Evolutionary conservation across 768 basidiomycete species (phyloP).

Genomic region (Podaxis sp.): DNA sequence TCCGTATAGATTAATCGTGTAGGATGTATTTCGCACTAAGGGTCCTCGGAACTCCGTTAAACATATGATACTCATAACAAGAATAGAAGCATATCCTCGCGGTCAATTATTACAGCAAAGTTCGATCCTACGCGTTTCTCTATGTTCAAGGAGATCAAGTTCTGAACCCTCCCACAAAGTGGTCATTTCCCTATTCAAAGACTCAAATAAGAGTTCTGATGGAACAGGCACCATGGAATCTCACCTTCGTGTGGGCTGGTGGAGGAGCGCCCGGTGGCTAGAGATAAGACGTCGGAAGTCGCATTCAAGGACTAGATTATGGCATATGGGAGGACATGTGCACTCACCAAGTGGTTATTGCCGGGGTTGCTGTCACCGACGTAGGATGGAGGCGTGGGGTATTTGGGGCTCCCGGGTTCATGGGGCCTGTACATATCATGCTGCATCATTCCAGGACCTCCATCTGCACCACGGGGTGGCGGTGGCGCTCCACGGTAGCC

Average conservation of each 20-base stretch:
- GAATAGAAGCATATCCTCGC: not conserved
- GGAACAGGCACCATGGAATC: not conserved
- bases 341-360: not conserved
- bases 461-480: not conserved
- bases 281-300: not conserved
- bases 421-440: not conserved
- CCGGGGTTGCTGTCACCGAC: not conserved
- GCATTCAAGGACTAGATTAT: not conserved
- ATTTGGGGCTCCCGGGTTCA: not conserved
- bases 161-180: conserved; percentile 4
- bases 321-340: not conserved
- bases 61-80: not conserved
- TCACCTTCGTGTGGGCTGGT: not conserved
- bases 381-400: not conserved
- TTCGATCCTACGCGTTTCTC: no score
- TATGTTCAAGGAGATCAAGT: not conserved
- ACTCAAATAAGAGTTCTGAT: not conserved
- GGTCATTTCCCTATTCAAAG: not conserved
- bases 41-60: not conserved
- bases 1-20: not conserved
- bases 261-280: not conserved
- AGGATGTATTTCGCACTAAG: not conserved
- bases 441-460: not conserved
- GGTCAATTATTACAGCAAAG: no score
- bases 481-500: not conserved